phyloP scores from a whole-genome alignment of 192 early-diverging fungal species.

The Spizellomyces sp. region DNA sequence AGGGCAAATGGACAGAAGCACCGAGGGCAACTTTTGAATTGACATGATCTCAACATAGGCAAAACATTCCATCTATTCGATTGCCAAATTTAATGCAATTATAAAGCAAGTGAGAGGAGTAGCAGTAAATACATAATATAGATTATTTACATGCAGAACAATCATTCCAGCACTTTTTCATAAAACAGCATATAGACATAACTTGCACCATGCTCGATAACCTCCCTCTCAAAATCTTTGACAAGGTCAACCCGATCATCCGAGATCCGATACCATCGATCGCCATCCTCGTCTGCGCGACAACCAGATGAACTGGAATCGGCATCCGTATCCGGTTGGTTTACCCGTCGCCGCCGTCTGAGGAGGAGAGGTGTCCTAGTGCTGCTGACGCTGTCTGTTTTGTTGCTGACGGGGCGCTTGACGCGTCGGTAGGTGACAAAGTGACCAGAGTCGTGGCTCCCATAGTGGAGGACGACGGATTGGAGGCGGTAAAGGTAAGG shows the following conservation, averaged over 20 bases:
- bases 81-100: too few species aligned
- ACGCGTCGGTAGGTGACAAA: constrained; percentile 81
- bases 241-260: constrained; percentile 56
- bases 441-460: constrained; percentile 86
- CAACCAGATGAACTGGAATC: not conserved
- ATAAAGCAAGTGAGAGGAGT: too few species aligned
- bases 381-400: not conserved
- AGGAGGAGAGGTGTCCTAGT: constrained; percentile 20
- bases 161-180: constrained; percentile 28
- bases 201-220: constrained; percentile 42
- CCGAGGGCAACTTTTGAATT: too few species aligned
- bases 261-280: constrained; percentile 67
- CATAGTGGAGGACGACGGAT: constrained; percentile 83
- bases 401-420: not conserved
- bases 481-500: constrained; percentile 66
- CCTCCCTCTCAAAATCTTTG: constrained; percentile 41
- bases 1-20: too few species aligned
- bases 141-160: not conserved
- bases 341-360: constrained; percentile 21
- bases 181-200: constrained; percentile 61
- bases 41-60: too few species aligned
- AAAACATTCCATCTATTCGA: too few species aligned
- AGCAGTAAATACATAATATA: too few species aligned
- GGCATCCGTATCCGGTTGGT: not conserved
- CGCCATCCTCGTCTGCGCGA: not conserved